Base-by-base conservation (phyloP, 208 protist genomes). In the Leptomonas pyrrhocoris region DNA sequence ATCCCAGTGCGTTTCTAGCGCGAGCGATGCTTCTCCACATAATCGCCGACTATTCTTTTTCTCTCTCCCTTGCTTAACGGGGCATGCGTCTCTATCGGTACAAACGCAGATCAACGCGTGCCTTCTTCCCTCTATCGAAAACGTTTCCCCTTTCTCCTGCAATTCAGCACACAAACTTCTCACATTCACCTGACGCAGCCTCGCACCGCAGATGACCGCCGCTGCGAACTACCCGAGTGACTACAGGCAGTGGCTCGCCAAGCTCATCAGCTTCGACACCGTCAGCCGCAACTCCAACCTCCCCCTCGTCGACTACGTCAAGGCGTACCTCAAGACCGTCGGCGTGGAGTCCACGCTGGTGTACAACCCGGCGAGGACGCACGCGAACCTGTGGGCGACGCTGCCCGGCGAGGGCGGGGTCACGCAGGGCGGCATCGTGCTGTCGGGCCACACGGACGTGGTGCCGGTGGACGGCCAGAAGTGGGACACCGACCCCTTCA, bases 371-470 rank as follows among this genome's bases (percentile, higher is more conserved):
- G 77, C 51, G 40, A 77, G 75, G 58, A 83, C 70, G 21, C 70
- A 88, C 49, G 77, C 82, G 30, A 86, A 84, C 68, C 72, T 92
- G 65, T 83, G 54, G 68, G 82, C 80, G 12, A 91, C 79, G 42
- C 67, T 91, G 28, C 79, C 85, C 0, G 86, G 73, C 2, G 53
- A 64, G 25, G 60, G 73, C 38, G 83, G 80, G 36, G 66, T 62
- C 43, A 80, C 69, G 48, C 70, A 80, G 16, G 86, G 83, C 74
- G 78, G 83, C 62, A 77, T 89, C 25, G 75, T 86, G 30, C 65
- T 92, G 55, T 84, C n/a, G n/a, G n/a, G n/a, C n/a, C n/a, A n/a
- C n/a, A n/a, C n/a, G n/a, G n/a, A n/a, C n/a, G n/a, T n/a, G n/a
- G n/a, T n/a, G n/a, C n/a, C n/a, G n/a, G n/a, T n/a, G n/a, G n/a